phyloP scores from a whole-genome alignment of 169 alveolate species.

The Cryptosporidium bovis region DNA sequence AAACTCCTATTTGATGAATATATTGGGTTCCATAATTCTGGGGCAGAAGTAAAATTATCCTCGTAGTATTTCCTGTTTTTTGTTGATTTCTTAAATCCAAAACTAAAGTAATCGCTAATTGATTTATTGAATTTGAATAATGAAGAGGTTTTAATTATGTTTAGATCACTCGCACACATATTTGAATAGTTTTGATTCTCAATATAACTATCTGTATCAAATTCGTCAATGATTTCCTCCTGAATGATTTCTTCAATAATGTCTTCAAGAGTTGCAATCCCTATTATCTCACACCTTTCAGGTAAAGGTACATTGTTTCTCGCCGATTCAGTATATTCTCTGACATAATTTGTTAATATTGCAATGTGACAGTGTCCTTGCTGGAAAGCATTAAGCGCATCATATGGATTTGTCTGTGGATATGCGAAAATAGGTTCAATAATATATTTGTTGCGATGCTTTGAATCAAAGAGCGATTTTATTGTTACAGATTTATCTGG shows the following conservation, averaged over 20 bases:
- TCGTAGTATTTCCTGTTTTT: constrained; percentile 16
- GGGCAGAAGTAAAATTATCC: constrained; percentile 44
- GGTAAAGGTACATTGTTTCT: constrained; percentile 49
- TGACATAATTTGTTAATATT: constrained; percentile 61
- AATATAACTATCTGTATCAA: constrained; percentile 19
- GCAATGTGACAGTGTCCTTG: constrained; percentile 75
- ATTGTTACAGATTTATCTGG: constrained; percentile 61
- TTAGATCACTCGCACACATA: neutral
- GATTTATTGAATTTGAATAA: constrained; percentile 32
- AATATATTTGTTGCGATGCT: constrained; percentile 29
- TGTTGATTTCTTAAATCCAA: neutral
- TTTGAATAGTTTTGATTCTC: constrained; percentile 1
- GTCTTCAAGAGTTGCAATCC: constrained; percentile 73
- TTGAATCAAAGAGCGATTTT: constrained; percentile 51
- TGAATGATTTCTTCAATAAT: constrained; percentile 64
- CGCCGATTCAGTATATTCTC: constrained; percentile 35
- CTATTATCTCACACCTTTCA: constrained; percentile 42
- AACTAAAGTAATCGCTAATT: constrained; percentile 14
- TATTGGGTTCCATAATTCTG: constrained; percentile 41
- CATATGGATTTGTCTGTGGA: constrained; percentile 72
- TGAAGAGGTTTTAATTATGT: constrained; percentile 23
- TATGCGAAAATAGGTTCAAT: constrained; percentile 60
- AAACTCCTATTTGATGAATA: constrained; percentile 3
- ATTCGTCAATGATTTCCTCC: constrained; percentile 69
- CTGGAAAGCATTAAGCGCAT: constrained; percentile 50